Evolutionary conservation across 2,329 filamentous ascomycete genomes (phyloP).

Genomic region (Magnaporthales sp.): DNA sequence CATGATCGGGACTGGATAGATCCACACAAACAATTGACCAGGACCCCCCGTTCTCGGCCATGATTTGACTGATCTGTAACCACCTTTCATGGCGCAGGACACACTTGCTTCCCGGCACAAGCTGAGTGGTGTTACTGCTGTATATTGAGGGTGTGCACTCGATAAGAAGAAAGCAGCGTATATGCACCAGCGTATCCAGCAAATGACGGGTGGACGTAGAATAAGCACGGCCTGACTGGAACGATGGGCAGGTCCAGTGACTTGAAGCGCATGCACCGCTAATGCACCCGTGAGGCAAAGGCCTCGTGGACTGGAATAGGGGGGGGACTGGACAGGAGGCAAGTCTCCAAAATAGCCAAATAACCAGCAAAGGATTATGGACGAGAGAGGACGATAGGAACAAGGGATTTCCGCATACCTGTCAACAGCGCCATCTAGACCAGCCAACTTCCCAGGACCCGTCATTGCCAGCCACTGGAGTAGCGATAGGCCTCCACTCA

Average conservation of each 20-base stretch:
- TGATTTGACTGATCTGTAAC: not conserved
- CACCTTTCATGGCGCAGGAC: not conserved
- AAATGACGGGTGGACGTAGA: not conserved
- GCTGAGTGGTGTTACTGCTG: not conserved
- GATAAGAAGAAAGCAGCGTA: not conserved
- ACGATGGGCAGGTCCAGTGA: conserved; percentile 33
- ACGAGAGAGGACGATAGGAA: conserved; percentile 1
- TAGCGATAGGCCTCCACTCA: conserved; percentile 66
- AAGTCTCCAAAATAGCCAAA: not conserved
- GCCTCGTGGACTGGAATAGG: not conserved
- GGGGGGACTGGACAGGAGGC: conserved; percentile 6
- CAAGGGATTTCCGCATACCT: conserved; percentile 56
- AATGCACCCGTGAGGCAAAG: not conserved
- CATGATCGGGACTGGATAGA: not conserved
- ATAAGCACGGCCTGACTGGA: not conserved
- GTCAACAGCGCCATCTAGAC: conserved; percentile 71
- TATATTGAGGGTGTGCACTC: not conserved
- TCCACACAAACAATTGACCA: not conserved
- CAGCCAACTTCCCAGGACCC: conserved; percentile 68
- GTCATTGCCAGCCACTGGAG: conserved; percentile 63
- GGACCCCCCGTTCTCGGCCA: not conserved
- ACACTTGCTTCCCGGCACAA: not conserved
- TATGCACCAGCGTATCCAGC: not conserved
- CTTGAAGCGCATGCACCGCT: conserved; percentile 34
- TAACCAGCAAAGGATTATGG: not conserved